Percentiles rank a stretch among this genome's conserved stretches.
These are phyloP conservation scores for Blastobotrys terrestris DNA, from an alignment of 805 yeast species.

Conservation along the genomic window DNA sequence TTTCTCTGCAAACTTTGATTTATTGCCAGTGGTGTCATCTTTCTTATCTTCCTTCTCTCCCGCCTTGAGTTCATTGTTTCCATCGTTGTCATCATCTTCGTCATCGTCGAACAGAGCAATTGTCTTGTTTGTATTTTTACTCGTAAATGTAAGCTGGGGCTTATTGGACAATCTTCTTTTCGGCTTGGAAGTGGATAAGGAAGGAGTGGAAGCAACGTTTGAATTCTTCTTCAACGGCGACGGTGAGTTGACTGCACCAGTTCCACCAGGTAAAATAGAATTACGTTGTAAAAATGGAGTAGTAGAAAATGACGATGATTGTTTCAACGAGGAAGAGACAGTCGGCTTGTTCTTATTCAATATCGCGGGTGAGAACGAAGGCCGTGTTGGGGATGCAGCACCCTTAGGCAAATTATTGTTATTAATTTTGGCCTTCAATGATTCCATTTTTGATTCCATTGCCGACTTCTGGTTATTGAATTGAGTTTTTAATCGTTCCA, in stretches of 20 bases:
- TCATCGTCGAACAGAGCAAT: constrained; percentile 16
- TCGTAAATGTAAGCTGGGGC: constrained; percentile 6
- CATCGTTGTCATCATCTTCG: no score
- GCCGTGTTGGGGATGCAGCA: neutral
- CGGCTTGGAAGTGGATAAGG: neutral
- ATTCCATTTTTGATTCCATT: constrained; percentile 14
- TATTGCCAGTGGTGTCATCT: neutral
- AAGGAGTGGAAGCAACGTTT: neutral
- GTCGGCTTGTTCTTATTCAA: neutral
- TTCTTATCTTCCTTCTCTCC: neutral
- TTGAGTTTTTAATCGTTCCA: constrained; percentile 6
- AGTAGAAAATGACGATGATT: constrained; percentile 5
- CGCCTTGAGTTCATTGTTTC: no score
- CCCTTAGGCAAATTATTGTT: neutral
- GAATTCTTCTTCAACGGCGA: constrained; percentile 2
- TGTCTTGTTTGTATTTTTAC: constrained; percentile 10
- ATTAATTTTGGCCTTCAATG: constrained; percentile 7
- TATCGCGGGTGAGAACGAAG: neutral
- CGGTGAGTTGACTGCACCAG: constrained; percentile 1
- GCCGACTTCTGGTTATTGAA: constrained; percentile 11
- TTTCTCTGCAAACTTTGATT: constrained; percentile 1
- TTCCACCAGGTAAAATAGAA: neutral
- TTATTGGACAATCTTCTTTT: neutral
- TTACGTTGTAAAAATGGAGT: constrained; percentile 9
- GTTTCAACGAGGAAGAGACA: neutral